Conservation (phyloP, 257 asterid species). For the Solanum chmielewskii region DNA sequence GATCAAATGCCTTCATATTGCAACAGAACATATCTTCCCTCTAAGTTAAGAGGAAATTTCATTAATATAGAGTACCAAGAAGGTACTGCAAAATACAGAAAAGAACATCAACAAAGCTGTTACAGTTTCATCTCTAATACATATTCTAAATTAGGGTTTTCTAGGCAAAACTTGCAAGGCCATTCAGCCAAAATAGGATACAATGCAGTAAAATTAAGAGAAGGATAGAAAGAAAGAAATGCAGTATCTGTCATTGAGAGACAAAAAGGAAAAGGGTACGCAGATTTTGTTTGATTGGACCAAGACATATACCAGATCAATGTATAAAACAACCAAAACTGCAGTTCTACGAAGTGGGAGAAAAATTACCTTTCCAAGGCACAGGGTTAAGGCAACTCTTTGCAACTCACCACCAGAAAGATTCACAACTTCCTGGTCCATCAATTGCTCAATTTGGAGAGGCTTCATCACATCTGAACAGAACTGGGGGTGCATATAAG, state of each 20-base stretch:
- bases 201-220: background rate
- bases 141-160: background rate
- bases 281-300: background rate
- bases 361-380: constrained; percentile 85
- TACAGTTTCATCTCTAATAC: background rate
- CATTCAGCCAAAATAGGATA: background rate
- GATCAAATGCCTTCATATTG: background rate
- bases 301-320: background rate
- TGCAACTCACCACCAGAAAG: constrained; percentile 99
- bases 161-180: background rate
- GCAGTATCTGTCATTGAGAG: background rate
- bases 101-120: background rate
- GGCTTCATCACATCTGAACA: constrained; percentile 96
- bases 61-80: background rate
- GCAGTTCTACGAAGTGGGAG: background rate
- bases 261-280: background rate
- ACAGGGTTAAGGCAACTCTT: constrained; percentile 83
- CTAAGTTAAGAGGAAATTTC: background rate
- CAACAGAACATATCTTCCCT: background rate
- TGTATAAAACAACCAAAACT: background rate
- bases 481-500: constrained; percentile 89
- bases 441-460: constrained; percentile 90
- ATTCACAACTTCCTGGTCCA: constrained; percentile 94
- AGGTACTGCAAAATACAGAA: background rate
- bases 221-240: background rate